These are phyloP conservation scores for Cicer yamashitae DNA, from an alignment of 306 rosid genomes.

Conservation along the genomic window DNA sequence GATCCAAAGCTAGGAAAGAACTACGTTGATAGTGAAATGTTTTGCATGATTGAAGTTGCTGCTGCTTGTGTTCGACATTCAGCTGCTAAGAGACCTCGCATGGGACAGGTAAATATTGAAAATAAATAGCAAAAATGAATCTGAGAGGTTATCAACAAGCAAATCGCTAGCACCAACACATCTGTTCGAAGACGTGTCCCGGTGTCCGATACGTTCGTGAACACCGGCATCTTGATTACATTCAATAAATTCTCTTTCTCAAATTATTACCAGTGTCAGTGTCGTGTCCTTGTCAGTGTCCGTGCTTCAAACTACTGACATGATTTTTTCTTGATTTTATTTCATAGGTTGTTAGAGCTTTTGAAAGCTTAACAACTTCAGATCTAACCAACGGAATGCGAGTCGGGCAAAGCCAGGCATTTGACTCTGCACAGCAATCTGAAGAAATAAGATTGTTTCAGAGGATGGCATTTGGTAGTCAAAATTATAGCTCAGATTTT, in stretches of 20 bases:
- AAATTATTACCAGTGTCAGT: no score
- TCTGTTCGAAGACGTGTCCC: no score
- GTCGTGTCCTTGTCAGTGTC: no score
- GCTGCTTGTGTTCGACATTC: constrained; percentile 91
- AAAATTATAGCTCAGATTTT: constrained; percentile 72
- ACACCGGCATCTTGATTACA: no score
- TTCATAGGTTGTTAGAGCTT: constrained; percentile 87
- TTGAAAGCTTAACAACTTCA: constrained; percentile 65
- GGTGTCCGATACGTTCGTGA: no score
- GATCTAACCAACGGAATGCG: constrained; percentile 90
- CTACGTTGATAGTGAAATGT: constrained; percentile 70
- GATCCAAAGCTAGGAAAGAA: constrained; percentile 77
- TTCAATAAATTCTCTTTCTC: no score
- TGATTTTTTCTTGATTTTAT: constrained; percentile 42
- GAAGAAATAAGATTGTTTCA: constrained; percentile 70
- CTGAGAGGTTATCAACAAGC: neutral
- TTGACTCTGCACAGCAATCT: constrained; percentile 75
- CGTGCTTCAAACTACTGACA: neutral
- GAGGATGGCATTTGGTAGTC: constrained; percentile 83
- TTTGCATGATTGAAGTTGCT: constrained; percentile 75
- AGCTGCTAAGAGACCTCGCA: constrained; percentile 77
- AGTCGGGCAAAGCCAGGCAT: constrained; percentile 76
- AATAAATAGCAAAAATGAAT: constrained; percentile 9
- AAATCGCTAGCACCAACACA: neutral
- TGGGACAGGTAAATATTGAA: constrained; percentile 82